A percentile compares a stretch with the other conserved stretches of the same genome.
Evolutionary conservation across 169 alveolate genomes (phyloP).

Genomic region (Eimeria sp.): DNA sequence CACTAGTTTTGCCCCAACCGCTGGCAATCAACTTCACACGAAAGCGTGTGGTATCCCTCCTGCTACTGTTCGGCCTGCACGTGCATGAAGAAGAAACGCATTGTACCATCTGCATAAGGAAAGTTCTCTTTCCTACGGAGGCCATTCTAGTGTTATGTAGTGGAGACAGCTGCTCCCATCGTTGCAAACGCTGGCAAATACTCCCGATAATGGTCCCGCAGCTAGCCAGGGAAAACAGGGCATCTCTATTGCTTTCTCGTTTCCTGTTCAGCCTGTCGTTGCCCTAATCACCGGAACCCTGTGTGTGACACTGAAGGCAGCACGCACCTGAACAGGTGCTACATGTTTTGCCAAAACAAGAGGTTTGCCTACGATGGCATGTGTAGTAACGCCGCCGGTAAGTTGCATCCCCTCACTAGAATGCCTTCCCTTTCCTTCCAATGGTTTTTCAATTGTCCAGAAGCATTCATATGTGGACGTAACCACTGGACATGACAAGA

Average conservation of each 20-base stretch:
- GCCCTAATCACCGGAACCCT: neutral
- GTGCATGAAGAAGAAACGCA: neutral
- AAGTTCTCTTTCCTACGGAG: neutral
- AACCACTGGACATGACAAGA: neutral
- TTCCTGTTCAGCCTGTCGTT: neutral
- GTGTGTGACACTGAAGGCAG: constrained; percentile 34
- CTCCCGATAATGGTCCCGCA: neutral
- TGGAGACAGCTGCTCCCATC: neutral
- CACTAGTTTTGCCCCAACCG: neutral
- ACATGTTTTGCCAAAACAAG: neutral
- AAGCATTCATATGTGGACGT: neutral
- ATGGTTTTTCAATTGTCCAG: neutral
- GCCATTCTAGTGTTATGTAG: neutral
- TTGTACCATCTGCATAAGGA: neutral
- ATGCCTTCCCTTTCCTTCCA: too few relatives aligned
- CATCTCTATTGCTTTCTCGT: neutral
- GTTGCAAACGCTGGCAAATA: too few relatives aligned
- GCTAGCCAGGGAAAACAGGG: neutral
- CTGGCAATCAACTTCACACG: too few relatives aligned
- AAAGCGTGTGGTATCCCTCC: neutral
- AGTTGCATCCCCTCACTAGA: neutral
- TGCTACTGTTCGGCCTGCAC: neutral
- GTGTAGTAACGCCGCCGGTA: neutral
- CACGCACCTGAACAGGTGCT: constrained; percentile 38
- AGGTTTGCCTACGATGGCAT: constrained; percentile 5